phyloP scores from a whole-genome alignment of 306 rosid species.

The Luffa aegyptiaca region DNA sequence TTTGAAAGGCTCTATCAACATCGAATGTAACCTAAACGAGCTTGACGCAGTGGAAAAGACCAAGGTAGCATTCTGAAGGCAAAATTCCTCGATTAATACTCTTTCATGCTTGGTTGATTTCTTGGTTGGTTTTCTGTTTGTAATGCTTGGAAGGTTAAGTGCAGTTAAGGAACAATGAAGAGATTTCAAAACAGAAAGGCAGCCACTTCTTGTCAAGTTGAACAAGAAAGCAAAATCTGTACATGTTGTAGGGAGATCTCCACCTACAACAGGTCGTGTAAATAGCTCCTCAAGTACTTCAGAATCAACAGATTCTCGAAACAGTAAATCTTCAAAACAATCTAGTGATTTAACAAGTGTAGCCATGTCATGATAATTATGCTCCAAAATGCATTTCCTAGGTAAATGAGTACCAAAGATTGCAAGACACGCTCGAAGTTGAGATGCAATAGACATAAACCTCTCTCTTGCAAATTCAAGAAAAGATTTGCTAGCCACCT shows the following conservation, averaged over 20 bases:
- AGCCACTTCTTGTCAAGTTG: constrained; percentile 24
- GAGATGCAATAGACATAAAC: constrained; percentile 22
- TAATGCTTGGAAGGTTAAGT: constrained; percentile 33
- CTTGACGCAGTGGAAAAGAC: constrained; percentile 64
- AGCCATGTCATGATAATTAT: constrained; percentile 21
- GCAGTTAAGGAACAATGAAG: constrained; percentile 28
- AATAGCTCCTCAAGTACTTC: constrained; percentile 33
- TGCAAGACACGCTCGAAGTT: constrained; percentile 27
- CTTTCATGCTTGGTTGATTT: too few species aligned
- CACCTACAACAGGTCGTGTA: constrained; percentile 8
- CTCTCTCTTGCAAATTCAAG: constrained; percentile 39
- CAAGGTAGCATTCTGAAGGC: constrained; percentile 46
- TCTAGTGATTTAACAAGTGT: constrained; percentile 18
- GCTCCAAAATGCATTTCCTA: constrained; percentile 27
- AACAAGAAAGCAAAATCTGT: constrained; percentile 6
- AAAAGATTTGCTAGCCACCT: constrained; percentile 27
- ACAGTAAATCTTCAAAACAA: constrained; percentile 30
- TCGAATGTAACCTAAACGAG: constrained; percentile 40
- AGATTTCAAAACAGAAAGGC: constrained; percentile 29
- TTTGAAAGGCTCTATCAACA: constrained; percentile 28
- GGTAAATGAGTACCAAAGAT: constrained; percentile 44
- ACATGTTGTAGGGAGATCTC: constrained; percentile 11
- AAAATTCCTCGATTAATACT: constrained; percentile 27
- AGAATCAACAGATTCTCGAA: constrained; percentile 19
- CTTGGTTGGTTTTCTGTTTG: not conserved